Percentiles rank a stretch among this genome's conserved stretches.
Conservation (phyloP, 1,139 yeast species). For the Zygosaccharomyces sapae region DNA sequence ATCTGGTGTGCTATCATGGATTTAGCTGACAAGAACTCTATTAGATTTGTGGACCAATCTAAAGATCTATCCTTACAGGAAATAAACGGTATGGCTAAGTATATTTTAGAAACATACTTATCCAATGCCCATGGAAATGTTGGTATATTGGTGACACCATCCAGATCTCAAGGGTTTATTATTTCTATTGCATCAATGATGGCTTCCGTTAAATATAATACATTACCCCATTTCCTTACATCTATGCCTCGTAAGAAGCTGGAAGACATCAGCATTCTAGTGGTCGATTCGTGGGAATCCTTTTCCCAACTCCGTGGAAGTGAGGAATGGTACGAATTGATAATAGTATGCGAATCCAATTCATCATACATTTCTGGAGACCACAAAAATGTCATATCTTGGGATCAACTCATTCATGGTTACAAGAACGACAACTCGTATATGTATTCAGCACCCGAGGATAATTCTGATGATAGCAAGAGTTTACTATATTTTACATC, state of each 20-base stretch:
- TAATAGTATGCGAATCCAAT: slow-evolving; percentile 33
- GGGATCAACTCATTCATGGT: slow-evolving; percentile 31
- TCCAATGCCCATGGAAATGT: slow-evolving; percentile 20
- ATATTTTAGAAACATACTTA: slow-evolving; percentile 14
- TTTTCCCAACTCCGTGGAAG: slow-evolving; percentile 26
- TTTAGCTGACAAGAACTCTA: slow-evolving; percentile 19
- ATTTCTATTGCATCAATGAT: slow-evolving; percentile 35
- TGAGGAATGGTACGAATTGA: slow-evolving; percentile 32
- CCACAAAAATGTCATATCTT: slow-evolving; percentile 22
- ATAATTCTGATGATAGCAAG: slow-evolving; percentile 37
- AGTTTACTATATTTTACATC: slow-evolving; percentile 26
- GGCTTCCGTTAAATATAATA: slow-evolving; percentile 21
- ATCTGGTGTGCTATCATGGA: slow-evolving; percentile 49
- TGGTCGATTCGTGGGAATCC: slow-evolving; percentile 31
- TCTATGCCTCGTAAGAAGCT: slow-evolving; percentile 34
- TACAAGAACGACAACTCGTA: slow-evolving; percentile 18
- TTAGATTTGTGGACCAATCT: slow-evolving; percentile 16
- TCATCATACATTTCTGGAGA: slow-evolving; percentile 3
- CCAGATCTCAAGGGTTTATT: slow-evolving; percentile 33
- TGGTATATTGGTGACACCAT: slow-evolving; percentile 33
- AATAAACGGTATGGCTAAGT: slow-evolving; percentile 32
- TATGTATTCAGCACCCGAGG: slow-evolving; percentile 37
- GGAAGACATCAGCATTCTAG: slow-evolving; percentile 33
- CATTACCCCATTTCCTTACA: slow-evolving; percentile 32
- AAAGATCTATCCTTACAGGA: slow-evolving; percentile 14